These are phyloP conservation scores for Yamadazyma akitaensis DNA, from an alignment of 805 yeast genomes.

Conservation along the genomic window DNA sequence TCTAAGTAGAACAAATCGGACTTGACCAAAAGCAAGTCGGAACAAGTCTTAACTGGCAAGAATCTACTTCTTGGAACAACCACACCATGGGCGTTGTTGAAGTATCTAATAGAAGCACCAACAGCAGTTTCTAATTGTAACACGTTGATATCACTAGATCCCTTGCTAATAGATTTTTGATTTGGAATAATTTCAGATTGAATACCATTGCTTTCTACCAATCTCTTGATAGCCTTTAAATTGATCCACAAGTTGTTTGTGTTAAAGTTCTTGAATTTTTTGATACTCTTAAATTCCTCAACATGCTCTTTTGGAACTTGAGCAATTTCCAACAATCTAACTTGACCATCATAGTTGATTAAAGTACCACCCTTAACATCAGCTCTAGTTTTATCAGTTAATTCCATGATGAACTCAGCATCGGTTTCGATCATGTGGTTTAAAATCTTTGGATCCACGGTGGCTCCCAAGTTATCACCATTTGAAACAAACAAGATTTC, in stretches of 20 bases:
- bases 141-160: conserved; percentile 76
- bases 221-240: conserved; percentile 87
- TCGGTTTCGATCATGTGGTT: conserved; percentile 89
- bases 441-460: conserved; percentile 87
- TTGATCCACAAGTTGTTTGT: conserved; percentile 98
- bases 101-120: conserved; percentile 98
- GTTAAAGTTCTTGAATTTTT: conserved; percentile 97
- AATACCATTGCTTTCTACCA: conserved; percentile 78
- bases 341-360: conserved; percentile 92
- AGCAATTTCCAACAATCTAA: conserved; percentile 91
- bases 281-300: conserved; percentile 96
- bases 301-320: conserved; percentile 98
- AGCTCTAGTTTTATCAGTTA: conserved; percentile 97
- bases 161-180: conserved; percentile 75
- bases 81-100: conserved; percentile 93
- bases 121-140: conserved; percentile 97
- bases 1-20: conserved; percentile 88
- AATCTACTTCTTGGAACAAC: conserved; percentile 98
- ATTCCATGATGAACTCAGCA: conserved; percentile 96
- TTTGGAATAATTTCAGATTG: conserved; percentile 95
- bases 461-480: conserved; percentile 98
- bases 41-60: conserved; percentile 96
- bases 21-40: conserved; percentile 90
- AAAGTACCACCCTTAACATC: conserved; percentile 99
- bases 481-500: conserved; percentile 94